phyloP scores from a whole-genome alignment of 345 rosid species.

The Rhizophora apiculata region DNA sequence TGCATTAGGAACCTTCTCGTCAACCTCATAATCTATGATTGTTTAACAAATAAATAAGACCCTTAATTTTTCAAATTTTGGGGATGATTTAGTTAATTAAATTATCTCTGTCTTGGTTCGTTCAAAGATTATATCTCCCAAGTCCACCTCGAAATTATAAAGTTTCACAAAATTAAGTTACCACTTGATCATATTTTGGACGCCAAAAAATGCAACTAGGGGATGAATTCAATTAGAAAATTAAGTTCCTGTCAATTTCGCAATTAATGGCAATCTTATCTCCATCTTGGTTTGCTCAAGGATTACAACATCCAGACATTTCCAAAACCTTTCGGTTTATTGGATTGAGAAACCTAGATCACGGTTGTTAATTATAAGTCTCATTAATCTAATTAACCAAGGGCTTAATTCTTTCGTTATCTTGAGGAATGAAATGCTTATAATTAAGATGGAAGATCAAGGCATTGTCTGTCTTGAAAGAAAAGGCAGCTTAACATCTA shows the following conservation, averaged over 20 bases:
- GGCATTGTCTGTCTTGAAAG: no score
- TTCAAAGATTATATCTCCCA: slow-evolving; percentile 18
- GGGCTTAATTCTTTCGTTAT: no score
- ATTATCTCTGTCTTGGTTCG: slow-evolving; percentile 36
- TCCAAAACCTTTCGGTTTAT: neutral
- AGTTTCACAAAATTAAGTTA: slow-evolving; percentile 19
- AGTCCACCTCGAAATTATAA: neutral
- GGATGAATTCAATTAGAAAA: neutral
- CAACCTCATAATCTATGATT: neutral
- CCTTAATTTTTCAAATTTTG: neutral
- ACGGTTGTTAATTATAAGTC: no score
- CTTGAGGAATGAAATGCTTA: no score
- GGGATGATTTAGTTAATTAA: neutral
- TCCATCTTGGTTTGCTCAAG: neutral
- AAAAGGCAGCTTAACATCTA: no score
- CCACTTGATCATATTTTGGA: neutral
- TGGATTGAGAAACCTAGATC: neutral
- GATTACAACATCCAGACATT: neutral
- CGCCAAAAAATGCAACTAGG: neutral
- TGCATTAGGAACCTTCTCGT: neutral
- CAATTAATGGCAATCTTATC: neutral
- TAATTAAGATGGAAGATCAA: no score
- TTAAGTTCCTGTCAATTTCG: neutral
- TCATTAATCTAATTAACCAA: no score
- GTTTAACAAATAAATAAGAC: no score